Evolutionary conservation across 192 early-diverging fungal genomes (phyloP).

Genomic region (Entomortierella lignicola): DNA sequence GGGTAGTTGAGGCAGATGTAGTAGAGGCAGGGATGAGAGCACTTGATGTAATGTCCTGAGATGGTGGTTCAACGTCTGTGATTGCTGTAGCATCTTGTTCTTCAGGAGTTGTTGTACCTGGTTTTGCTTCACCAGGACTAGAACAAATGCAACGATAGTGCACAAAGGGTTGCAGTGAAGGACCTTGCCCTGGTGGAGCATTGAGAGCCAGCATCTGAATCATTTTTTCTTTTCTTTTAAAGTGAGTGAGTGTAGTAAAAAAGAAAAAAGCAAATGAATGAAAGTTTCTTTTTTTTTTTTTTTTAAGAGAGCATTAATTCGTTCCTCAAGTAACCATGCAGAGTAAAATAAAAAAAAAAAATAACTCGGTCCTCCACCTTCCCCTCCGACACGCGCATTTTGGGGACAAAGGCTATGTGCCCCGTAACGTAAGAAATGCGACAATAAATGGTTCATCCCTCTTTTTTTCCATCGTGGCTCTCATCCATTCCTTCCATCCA

Average conservation of each 20-base stretch:
- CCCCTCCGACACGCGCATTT: too few species aligned
- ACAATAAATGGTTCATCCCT: too few species aligned
- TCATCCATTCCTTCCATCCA: background rate
- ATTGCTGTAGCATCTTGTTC: background rate
- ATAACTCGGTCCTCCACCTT: background rate
- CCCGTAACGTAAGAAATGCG: too few species aligned
- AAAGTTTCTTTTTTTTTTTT: too few species aligned
- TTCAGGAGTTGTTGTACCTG: background rate
- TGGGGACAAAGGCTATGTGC: too few species aligned
- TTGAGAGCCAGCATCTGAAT: conserved; percentile 47
- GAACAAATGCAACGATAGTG: conserved; percentile 53
- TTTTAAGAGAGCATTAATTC: too few species aligned
- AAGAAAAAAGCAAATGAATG: background rate
- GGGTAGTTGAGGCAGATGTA: background rate
- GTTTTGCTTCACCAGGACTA: conserved; percentile 19
- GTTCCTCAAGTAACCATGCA: too few species aligned
- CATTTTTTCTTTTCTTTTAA: too few species aligned
- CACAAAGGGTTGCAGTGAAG: conserved; percentile 30
- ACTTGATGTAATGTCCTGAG: background rate
- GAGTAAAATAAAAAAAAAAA: background rate
- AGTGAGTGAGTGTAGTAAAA: background rate
- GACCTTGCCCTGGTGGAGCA: conserved; percentile 40
- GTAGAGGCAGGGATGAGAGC: background rate
- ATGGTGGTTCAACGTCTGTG: conserved; percentile 4
- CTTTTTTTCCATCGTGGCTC: background rate